Conservation (phyloP, 1,139 yeast genomes). For the Kodamaea derodonti region DNA sequence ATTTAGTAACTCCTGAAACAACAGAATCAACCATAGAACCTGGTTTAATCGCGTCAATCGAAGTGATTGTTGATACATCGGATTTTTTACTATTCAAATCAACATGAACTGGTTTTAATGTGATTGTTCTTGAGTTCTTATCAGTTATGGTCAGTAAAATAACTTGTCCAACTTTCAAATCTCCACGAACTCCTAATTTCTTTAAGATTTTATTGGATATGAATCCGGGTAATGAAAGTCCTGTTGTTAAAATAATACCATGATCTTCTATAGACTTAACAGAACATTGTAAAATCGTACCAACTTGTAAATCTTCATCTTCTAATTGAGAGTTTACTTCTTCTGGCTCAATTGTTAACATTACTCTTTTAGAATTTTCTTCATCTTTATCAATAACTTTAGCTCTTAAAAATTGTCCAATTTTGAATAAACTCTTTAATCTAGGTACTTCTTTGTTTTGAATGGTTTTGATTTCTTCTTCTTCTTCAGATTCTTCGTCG, state of each 20-base stretch:
- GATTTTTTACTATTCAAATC: conserved; percentile 32
- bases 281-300: conserved; percentile 69
- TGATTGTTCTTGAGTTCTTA: conserved; percentile 55
- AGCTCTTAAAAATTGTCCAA: conserved; percentile 89
- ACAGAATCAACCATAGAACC: conserved; percentile 79
- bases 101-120: conserved; percentile 44
- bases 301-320: conserved; percentile 60
- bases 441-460: conserved; percentile 49
- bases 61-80: conserved; percentile 52
- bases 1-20: conserved; percentile 53
- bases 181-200: conserved; percentile 16
- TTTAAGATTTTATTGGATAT: conserved; percentile 64
- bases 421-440: conserved; percentile 49
- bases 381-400: conserved; percentile 45
- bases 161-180: conserved; percentile 41
- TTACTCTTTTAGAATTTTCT: conserved; percentile 52
- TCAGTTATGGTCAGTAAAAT: conserved; percentile 45
- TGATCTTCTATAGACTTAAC: conserved; percentile 85
- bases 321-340: conserved; percentile 60
- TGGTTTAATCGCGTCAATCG: conserved; percentile 78
- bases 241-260: conserved; percentile 76
- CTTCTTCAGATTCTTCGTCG: conserved; percentile 41
- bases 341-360: conserved; percentile 72
- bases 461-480: conserved; percentile 29
- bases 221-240: conserved; percentile 64